A percentile compares a stretch with the other conserved stretches of the same genome.
Conservation (phyloP, 2,329 filamentous ascomycete species). For the Orbilia javanica region DNA sequence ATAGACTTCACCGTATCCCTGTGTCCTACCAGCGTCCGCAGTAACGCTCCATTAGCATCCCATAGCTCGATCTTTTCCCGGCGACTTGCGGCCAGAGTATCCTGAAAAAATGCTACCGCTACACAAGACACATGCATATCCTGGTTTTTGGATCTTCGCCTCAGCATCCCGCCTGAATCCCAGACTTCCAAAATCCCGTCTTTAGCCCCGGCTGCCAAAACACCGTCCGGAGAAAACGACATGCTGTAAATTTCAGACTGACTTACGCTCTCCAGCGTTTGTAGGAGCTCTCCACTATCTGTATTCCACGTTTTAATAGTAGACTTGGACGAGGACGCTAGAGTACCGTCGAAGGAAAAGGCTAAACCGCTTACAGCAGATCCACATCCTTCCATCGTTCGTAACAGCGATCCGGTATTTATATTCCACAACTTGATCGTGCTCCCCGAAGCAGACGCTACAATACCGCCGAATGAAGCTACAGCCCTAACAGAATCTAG, state of each 20-base stretch:
- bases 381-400: neutral
- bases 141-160: neutral
- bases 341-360: neutral
- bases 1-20: too few relatives aligned
- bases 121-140: neutral
- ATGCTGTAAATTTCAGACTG: neutral
- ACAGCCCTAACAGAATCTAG: constrained; percentile 91
- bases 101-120: neutral
- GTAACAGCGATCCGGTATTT: neutral
- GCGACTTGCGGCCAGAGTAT: neutral
- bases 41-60: neutral
- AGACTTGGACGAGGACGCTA: neutral
- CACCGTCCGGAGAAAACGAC: neutral
- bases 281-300: too few relatives aligned
- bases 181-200: neutral
- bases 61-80: neutral
- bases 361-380: neutral
- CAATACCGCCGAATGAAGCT: constrained; percentile 87
- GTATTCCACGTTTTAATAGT: neutral
- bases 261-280: too few relatives aligned
- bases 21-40: neutral
- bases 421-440: constrained; percentile 84
- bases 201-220: neutral
- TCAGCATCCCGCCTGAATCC: neutral
- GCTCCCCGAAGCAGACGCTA: constrained; percentile 98